These are phyloP conservation scores for Tricladium varicosporioides DNA, from an alignment of 2,329 filamentous ascomycete genomes.

Conservation along the genomic window DNA sequence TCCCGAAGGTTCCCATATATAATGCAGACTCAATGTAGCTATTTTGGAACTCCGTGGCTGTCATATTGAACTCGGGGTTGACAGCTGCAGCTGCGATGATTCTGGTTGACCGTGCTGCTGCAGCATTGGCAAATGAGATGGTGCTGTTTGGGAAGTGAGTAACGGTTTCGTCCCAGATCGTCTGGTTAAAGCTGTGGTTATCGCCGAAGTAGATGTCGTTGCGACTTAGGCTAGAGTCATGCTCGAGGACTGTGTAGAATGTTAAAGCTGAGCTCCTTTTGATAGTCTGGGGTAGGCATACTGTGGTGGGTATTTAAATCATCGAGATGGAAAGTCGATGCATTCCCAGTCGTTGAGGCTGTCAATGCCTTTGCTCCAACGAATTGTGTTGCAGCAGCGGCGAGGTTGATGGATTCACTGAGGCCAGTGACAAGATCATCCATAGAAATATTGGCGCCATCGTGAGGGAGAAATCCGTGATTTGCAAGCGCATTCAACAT, in stretches of 20 bases:
- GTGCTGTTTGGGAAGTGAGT: neutral
- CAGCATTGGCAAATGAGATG: constrained; percentile 1
- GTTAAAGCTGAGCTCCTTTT: neutral
- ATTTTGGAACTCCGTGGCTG: neutral
- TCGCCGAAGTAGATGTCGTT: constrained; percentile 14
- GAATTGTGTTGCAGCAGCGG: constrained; percentile 5
- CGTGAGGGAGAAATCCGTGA: constrained; percentile 40
- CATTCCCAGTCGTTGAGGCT: constrained; percentile 7
- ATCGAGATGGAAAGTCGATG: constrained; percentile 12
- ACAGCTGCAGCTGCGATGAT: neutral
- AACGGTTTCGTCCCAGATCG: constrained; percentile 8
- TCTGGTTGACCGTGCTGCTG: constrained; percentile 1
- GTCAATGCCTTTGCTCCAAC: constrained; percentile 7
- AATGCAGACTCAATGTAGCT: constrained; percentile 7
- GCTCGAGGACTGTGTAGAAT: constrained; percentile 10
- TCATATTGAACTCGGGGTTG: constrained; percentile 10
- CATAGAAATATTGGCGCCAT: constrained; percentile 36
- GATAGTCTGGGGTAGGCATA: neutral
- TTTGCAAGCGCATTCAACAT: constrained; percentile 42
- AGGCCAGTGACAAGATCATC: constrained; percentile 11
- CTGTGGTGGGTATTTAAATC: constrained; percentile 10
- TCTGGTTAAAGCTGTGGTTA: constrained; percentile 13
- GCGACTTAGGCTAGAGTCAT: constrained; percentile 11
- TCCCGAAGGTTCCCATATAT: constrained; percentile 7
- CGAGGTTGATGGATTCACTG: constrained; percentile 10